Evolutionary conservation across 2,329 filamentous ascomycete species (phyloP).

Genomic region (Fusarium sp.): DNA sequence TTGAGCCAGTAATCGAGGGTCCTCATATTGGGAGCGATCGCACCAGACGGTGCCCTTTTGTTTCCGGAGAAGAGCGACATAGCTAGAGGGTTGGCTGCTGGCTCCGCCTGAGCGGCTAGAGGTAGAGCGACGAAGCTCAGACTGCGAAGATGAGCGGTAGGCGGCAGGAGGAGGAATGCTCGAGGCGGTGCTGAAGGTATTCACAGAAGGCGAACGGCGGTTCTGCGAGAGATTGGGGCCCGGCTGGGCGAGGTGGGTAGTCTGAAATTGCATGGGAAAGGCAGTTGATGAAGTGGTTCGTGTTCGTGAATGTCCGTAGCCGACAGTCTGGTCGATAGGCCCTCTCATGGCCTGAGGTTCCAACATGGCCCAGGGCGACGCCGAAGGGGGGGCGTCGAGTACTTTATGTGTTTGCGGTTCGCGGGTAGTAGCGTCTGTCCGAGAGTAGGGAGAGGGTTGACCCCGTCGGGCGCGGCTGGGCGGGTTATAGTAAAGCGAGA

Average conservation of each 20-base stretch:
- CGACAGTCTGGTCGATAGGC: constrained; percentile 54
- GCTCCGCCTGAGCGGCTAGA: constrained; percentile 80
- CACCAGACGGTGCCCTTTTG: constrained; percentile 99
- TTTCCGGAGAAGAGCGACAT: constrained; percentile 95
- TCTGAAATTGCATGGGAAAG: constrained; percentile 59
- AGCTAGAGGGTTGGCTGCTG: constrained; percentile 75
- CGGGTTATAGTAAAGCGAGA: constrained; percentile 43
- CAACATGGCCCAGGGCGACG: constrained; percentile 48
- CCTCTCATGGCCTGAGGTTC: constrained; percentile 53
- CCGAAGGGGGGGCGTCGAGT: constrained; percentile 33
- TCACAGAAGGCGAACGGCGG: constrained; percentile 74
- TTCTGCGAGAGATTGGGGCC: constrained; percentile 56
- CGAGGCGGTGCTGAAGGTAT: constrained; percentile 79
- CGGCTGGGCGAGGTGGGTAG: constrained; percentile 53
- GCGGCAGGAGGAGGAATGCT: constrained; percentile 73
- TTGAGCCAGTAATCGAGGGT: constrained; percentile 85
- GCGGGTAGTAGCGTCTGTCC: constrained; percentile 45
- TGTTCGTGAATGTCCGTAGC: constrained; percentile 69
- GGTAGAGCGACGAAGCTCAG: constrained; percentile 80
- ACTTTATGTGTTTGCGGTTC: constrained; percentile 45
- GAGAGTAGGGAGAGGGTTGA: constrained; percentile 44
- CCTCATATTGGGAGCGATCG: constrained; percentile 92
- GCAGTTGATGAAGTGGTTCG: constrained; percentile 71
- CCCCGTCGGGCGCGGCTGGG: constrained; percentile 46
- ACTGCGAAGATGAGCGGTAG: constrained; percentile 69